These are phyloP conservation scores for Ophiostoma quercus DNA, from an alignment of 2,329 filamentous ascomycete species.

Conservation along the genomic window DNA sequence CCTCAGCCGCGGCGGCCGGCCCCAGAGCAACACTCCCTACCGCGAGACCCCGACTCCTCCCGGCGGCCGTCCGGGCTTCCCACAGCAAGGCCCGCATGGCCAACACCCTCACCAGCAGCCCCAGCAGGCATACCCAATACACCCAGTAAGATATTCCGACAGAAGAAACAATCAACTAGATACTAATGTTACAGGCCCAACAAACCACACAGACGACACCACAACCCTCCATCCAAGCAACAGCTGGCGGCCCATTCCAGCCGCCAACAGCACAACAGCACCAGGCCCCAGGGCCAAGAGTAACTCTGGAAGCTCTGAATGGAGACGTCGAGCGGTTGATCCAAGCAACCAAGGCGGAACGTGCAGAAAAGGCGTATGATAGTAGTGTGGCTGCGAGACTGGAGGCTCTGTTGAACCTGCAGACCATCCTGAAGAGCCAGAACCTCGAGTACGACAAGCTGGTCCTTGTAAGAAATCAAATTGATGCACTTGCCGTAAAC, in stretches of 20 bases:
- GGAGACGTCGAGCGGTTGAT: slow-evolving; percentile 79
- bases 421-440: slow-evolving; percentile 71
- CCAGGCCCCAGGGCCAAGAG: slow-evolving; percentile 36
- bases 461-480: slow-evolving; percentile 76
- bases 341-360: slow-evolving; percentile 63
- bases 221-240: slow-evolving; percentile 38
- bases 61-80: slow-evolving; percentile 37
- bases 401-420: slow-evolving; percentile 79
- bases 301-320: slow-evolving; percentile 69
- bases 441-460: slow-evolving; percentile 76
- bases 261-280: slow-evolving; percentile 29
- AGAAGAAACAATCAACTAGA: not conserved
- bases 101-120: slow-evolving; percentile 33
- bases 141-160: slow-evolving; percentile 25
- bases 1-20: slow-evolving; percentile 42
- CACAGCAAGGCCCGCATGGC: slow-evolving; percentile 32
- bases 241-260: slow-evolving; percentile 40
- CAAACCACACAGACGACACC: slow-evolving; percentile 31
- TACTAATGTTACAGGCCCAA: slow-evolving; percentile 12
- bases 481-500: slow-evolving; percentile 68
- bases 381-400: slow-evolving; percentile 69
- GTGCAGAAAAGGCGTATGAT: slow-evolving; percentile 72
- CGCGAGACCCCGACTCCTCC: slow-evolving; percentile 72
- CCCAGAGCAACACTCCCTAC: slow-evolving; percentile 51
- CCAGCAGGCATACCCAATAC: slow-evolving; percentile 31